Percentiles rank a stretch among this genome's conserved stretches.
These are phyloP conservation scores for Coemansia umbellata DNA, from an alignment of 192 early-diverging fungal genomes.

Conservation along the genomic window DNA sequence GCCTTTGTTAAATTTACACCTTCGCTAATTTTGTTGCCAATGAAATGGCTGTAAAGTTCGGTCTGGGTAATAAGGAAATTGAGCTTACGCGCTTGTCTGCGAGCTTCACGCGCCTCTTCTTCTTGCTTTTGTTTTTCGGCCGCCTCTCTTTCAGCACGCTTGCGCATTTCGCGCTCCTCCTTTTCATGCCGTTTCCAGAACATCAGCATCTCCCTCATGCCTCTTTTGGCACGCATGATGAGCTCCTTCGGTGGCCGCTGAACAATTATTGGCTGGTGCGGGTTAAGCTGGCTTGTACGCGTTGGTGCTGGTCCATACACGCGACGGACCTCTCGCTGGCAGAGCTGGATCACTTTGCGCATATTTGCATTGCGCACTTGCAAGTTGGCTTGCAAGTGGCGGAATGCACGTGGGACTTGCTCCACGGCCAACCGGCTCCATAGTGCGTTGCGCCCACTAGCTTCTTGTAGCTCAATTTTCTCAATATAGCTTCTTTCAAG, in stretches of 20 bases:
- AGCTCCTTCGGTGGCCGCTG: conserved; percentile 57
- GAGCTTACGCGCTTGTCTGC: conserved; percentile 82
- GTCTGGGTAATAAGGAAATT: conserved; percentile 93
- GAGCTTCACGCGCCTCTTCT: conserved; percentile 77
- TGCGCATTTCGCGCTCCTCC: conserved; percentile 84
- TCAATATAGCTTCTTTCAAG: neutral
- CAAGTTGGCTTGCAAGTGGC: conserved; percentile 33
- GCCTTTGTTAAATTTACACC: conserved; percentile 4
- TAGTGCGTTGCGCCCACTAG: conserved; percentile 4
- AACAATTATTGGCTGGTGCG: conserved; percentile 22
- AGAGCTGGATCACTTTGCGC: conserved; percentile 66
- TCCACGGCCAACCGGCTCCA: conserved; percentile 26
- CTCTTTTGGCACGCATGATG: conserved; percentile 58
- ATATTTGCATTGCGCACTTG: conserved; percentile 55
- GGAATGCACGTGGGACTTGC: conserved; percentile 43
- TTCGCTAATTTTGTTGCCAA: conserved; percentile 71
- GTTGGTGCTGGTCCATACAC: conserved; percentile 50
- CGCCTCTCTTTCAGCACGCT: conserved; percentile 84
- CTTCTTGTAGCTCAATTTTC: neutral
- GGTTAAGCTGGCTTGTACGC: conserved; percentile 31
- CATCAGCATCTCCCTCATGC: conserved; percentile 73
- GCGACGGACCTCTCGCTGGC: conserved; percentile 69
- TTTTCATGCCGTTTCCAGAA: conserved; percentile 92
- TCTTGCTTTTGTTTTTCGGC: conserved; percentile 70
- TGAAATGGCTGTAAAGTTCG: conserved; percentile 89